phyloP scores from a whole-genome alignment of 768 basidiomycete genomes.

The Naganishia friedmannii region DNA sequence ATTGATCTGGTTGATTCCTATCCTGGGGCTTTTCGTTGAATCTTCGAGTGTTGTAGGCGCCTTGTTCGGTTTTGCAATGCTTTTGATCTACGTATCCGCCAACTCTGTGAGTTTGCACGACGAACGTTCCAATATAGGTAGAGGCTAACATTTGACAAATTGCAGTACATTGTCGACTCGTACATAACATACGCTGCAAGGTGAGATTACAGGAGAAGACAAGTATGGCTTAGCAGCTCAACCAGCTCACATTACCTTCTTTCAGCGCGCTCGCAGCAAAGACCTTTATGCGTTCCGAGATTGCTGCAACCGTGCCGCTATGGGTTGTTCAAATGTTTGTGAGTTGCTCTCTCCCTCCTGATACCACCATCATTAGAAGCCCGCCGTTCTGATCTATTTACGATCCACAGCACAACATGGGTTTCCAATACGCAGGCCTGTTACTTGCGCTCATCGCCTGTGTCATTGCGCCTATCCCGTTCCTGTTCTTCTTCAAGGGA shows the following conservation, averaged over 20 bases:
- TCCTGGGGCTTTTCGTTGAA: background rate
- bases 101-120: slow-evolving; percentile 50
- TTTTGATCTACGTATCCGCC: slow-evolving; percentile 63
- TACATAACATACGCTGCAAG: slow-evolving; percentile 50
- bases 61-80: slow-evolving; percentile 60
- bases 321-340: slow-evolving; percentile 66
- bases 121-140: background rate
- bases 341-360: slow-evolving; percentile 9
- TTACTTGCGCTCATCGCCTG: slow-evolving; percentile 39
- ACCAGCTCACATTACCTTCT: background rate
- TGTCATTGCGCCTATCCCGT: slow-evolving; percentile 40
- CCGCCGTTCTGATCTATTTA: background rate
- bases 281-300: slow-evolving; percentile 62
- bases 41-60: slow-evolving; percentile 34
- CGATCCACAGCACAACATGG: slow-evolving; percentile 35
- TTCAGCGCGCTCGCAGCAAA: slow-evolving; percentile 63
- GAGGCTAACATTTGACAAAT: background rate
- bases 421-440: slow-evolving; percentile 38
- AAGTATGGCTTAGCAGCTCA: no score
- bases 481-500: slow-evolving; percentile 41
- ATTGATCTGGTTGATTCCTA: background rate
- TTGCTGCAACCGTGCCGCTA: slow-evolving; percentile 72
- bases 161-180: slow-evolving; percentile 30
- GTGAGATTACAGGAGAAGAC: no score
- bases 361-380: background rate